phyloP scores from a whole-genome alignment of 805 yeast genomes.

The Yamadazyma philogaea region DNA sequence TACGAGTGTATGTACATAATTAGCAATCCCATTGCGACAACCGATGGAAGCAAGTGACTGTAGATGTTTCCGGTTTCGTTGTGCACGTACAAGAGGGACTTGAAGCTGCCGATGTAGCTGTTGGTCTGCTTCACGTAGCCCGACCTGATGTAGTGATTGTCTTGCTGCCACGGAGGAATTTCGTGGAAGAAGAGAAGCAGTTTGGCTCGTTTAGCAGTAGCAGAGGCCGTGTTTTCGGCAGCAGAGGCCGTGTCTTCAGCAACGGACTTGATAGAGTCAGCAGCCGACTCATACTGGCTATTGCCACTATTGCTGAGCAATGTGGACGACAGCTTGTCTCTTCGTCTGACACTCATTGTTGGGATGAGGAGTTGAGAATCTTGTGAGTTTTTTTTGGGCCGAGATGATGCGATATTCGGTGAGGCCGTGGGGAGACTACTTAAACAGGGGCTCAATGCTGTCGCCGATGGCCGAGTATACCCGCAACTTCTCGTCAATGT shows the following conservation, averaged over 20 bases:
- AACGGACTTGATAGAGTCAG: background rate
- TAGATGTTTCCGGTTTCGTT: slow-evolving; percentile 74
- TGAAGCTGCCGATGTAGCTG: slow-evolving; percentile 44
- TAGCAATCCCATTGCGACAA: slow-evolving; percentile 26
- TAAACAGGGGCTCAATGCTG: slow-evolving; percentile 55
- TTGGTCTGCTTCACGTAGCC: slow-evolving; percentile 63
- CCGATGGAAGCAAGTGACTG: slow-evolving; percentile 55
- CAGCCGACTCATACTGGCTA: background rate
- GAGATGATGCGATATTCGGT: too few species aligned
- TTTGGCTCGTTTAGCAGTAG: background rate
- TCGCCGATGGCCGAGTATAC: slow-evolving; percentile 55
- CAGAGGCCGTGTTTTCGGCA: background rate
- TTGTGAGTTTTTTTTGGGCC: background rate
- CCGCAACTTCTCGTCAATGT: slow-evolving; percentile 31
- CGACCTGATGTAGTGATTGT: slow-evolving; percentile 60
- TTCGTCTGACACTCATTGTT: background rate
- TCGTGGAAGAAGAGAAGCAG: slow-evolving; percentile 42
- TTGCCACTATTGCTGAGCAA: too few species aligned
- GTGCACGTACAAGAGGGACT: slow-evolving; percentile 54
- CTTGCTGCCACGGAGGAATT: slow-evolving; percentile 70
- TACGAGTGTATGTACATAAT: slow-evolving; percentile 21
- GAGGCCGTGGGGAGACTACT: slow-evolving; percentile 4
- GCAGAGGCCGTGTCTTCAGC: background rate
- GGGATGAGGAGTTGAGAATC: background rate
- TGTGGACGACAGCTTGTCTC: background rate